phyloP scores from a whole-genome alignment of 2,329 filamentous ascomycete genomes.

The Pleurostoma richardsiae region DNA sequence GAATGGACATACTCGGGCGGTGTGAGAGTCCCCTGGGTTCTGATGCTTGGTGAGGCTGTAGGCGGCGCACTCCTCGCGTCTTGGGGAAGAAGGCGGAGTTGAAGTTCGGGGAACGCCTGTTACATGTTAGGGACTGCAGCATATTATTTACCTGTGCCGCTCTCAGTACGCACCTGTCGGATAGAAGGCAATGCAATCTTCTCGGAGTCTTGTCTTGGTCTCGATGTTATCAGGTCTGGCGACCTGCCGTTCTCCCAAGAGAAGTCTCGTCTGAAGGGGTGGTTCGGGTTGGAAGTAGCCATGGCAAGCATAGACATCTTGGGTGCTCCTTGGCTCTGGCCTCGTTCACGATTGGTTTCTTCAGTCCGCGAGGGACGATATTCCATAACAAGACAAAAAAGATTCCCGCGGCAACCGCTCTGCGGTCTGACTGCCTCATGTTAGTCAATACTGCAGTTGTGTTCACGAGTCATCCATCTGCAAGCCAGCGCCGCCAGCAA shows the following conservation, averaged over 20 bases:
- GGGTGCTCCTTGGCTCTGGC: slow-evolving; percentile 17
- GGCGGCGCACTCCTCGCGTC: slow-evolving; percentile 26
- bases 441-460: not conserved
- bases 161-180: slow-evolving; percentile 35
- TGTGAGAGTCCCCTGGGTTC: slow-evolving; percentile 21
- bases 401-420: slow-evolving; percentile 13
- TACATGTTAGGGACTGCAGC: slow-evolving; percentile 10
- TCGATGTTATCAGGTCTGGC: slow-evolving; percentile 23
- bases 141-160: not conserved
- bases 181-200: slow-evolving; percentile 45
- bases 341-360: slow-evolving; percentile 18
- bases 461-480: too few relatives aligned
- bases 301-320: slow-evolving; percentile 49
- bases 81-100: slow-evolving; percentile 24
- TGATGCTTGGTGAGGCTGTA: slow-evolving; percentile 26
- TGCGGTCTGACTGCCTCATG: slow-evolving; percentile 5
- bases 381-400: slow-evolving; percentile 29
- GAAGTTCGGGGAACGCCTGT: slow-evolving; percentile 42
- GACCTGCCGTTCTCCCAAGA: slow-evolving; percentile 31
- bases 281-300: slow-evolving; percentile 33
- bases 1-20: slow-evolving; percentile 46
- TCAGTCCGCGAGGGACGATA: slow-evolving; percentile 27
- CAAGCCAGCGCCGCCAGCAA: too few relatives aligned
- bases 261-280: slow-evolving; percentile 32
- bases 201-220: slow-evolving; percentile 30